Evolutionary conservation across 371 early-diverging fungal species (phyloP), one percentile per base, ranked within the genome.

Genomic region (Umbelopsis sp.): DNA sequence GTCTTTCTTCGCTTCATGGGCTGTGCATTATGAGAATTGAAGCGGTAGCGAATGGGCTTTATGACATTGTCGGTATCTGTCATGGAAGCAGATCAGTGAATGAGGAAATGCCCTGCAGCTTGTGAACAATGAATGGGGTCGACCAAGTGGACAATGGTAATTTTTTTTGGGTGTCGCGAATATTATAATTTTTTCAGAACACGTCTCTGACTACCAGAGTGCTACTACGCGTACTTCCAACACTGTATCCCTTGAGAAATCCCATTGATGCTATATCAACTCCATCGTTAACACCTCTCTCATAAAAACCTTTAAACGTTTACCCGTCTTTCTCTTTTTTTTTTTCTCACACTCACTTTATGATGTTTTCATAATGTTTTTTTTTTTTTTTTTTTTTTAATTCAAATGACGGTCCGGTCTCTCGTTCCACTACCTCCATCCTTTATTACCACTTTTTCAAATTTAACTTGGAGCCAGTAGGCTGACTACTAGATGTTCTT

Each of bases 1-100:
- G 35, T 57, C 18, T 57, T 57, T 57, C 57, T 38, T 57, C 57
- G 57, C 32, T 57, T 57, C 18, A 35, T 8, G 29, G 29, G 57
- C 32, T 57, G 57, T 32, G 57, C 29, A 57, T 57, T 57, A 29
- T 57, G 35, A 14, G 57, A 35, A 35, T 29, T 25, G 12, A 57
- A 16, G 1, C 57, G 57, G 37, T 57, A 57, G 12, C 57, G 57
- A 35, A 57, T 57, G 12, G 57, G 57, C 35, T 57, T 57, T 38
- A 35, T 29, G 29, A 14, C 35, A 57, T 57, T 29, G 11, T 57
- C 18, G 12, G 57, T 35, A 18, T 57, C 57, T 11, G 57, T 35
- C 57, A 57, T 57, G 29, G 9, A 18, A 14, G 12, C 16, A 14
- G 57, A 48, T 41, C 52, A 51, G 24, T 12, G 5, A 24, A 18